These are phyloP conservation scores for Pyrenophora seminiperda DNA, from an alignment of 2,329 filamentous ascomycete genomes.

Conservation along the genomic window DNA sequence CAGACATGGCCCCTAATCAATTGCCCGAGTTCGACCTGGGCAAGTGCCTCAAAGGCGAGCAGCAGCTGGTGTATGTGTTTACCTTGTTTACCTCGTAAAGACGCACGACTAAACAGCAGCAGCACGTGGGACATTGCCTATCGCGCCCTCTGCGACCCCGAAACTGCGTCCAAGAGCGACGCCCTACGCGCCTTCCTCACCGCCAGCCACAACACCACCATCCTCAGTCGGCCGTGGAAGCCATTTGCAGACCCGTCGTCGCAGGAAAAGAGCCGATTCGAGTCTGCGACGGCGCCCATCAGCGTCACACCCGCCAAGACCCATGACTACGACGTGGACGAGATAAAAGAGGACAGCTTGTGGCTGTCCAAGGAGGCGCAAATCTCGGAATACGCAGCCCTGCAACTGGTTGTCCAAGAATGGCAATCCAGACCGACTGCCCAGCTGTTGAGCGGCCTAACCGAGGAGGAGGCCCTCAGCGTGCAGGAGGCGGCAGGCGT, in stretches of 20 bases:
- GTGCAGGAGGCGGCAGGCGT: conserved; percentile 74
- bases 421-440: conserved; percentile 79
- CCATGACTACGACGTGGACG: conserved; percentile 72
- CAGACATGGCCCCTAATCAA: conserved; percentile 44
- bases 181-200: conserved; percentile 69
- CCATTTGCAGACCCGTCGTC: conserved; percentile 69
- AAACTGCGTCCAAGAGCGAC: conserved; percentile 45
- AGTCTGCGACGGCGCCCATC: conserved; percentile 85
- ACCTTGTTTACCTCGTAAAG: conserved; percentile 6
- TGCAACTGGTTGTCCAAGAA: conserved; percentile 81
- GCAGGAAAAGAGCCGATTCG: conserved; percentile 72
- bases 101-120: conserved; percentile 46
- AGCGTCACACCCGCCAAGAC: conserved; percentile 73
- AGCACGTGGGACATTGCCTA: conserved; percentile 66
- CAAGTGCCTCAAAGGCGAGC: conserved; percentile 80
- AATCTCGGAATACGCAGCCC: conserved; percentile 79
- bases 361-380: conserved; percentile 82
- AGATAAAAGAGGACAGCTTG: conserved; percentile 81
- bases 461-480: conserved; percentile 77
- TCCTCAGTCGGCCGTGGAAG: conserved; percentile 71
- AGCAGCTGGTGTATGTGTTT: conserved; percentile 76
- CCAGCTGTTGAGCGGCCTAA: conserved; percentile 73
- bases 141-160: conserved; percentile 59
- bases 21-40: conserved; percentile 72
- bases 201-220: conserved; percentile 68